Percentiles rank a stretch among this genome's conserved stretches.
phyloP scores from a whole-genome alignment of 306 rosid species.

The Begonia fuchsioides region DNA sequence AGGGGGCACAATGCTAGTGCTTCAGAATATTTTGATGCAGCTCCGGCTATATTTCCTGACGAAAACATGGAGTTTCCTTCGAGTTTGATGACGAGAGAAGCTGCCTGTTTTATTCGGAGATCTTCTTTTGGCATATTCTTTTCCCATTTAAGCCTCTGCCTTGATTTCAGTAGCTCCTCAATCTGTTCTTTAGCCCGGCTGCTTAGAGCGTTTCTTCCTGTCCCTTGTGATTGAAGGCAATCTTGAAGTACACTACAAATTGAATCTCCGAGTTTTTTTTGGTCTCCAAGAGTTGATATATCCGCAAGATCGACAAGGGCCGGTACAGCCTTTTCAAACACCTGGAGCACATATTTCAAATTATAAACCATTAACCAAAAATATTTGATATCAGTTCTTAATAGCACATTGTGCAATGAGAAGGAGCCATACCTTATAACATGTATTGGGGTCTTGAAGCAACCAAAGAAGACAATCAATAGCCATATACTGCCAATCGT shows the following conservation, averaged over 20 bases:
- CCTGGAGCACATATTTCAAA: constrained; percentile 24
- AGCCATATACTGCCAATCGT: constrained; percentile 99
- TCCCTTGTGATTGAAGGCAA: constrained; percentile 66
- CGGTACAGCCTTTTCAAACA: constrained; percentile 83
- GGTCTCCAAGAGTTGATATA: constrained; percentile 76
- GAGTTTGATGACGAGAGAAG: constrained; percentile 90
- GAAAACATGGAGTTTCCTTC: constrained; percentile 98
- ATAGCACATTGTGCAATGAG: background rate
- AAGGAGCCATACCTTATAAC: constrained; percentile 75
- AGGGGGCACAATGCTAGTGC: constrained; percentile 90
- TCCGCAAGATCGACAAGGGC: constrained; percentile 85
- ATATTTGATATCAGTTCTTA: too few relatives aligned
- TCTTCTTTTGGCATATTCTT: constrained; percentile 96
- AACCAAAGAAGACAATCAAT: constrained; percentile 95
- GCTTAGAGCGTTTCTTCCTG: constrained; percentile 45
- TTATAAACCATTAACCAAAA: too few relatives aligned
- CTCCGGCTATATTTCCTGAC: constrained; percentile 86
- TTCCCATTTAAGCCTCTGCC: constrained; percentile 84
- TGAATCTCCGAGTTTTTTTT: constrained; percentile 83
- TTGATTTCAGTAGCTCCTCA: constrained; percentile 65
- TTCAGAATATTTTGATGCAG: constrained; percentile 88
- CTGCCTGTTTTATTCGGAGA: constrained; percentile 95
- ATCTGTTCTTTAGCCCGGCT: constrained; percentile 61
- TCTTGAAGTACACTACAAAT: constrained; percentile 77
- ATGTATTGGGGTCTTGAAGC: constrained; percentile 80